Conservation (phyloP, 139 green algal species). For the Chlamydomonas eustigma region DNA sequence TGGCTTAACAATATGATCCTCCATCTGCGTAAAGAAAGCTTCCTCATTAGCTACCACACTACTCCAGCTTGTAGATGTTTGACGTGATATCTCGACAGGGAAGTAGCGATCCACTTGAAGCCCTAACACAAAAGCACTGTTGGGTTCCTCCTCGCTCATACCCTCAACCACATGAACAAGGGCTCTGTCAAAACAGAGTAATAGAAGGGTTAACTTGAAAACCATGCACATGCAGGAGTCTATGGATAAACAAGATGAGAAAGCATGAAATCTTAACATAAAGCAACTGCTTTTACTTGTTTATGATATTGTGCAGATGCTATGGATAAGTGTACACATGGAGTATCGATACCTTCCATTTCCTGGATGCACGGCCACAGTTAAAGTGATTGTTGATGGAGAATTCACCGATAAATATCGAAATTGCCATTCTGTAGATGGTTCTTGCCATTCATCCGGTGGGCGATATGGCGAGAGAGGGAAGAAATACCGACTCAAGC, state of each 20-base stretch:
- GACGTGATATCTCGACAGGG: background rate
- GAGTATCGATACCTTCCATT: too few relatives aligned
- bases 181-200: too few relatives aligned
- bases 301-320: too few relatives aligned
- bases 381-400: background rate
- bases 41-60: background rate
- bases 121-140: background rate
- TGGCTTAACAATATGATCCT: background rate
- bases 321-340: too few relatives aligned
- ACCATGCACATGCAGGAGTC: too few relatives aligned
- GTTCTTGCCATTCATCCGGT: background rate
- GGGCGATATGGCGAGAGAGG: too few relatives aligned
- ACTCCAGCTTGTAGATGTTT: background rate
- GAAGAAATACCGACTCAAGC: too few relatives aligned
- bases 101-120: background rate
- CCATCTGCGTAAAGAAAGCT: background rate
- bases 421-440: background rate
- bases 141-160: background rate
- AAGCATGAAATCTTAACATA: too few relatives aligned
- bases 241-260: too few relatives aligned
- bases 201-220: too few relatives aligned
- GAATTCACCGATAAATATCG: background rate
- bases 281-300: too few relatives aligned
- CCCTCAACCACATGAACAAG: background rate
- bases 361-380: background rate